These are phyloP conservation scores for Starmerella vitae DNA, from an alignment of 805 yeast species.

Conservation along the genomic window DNA sequence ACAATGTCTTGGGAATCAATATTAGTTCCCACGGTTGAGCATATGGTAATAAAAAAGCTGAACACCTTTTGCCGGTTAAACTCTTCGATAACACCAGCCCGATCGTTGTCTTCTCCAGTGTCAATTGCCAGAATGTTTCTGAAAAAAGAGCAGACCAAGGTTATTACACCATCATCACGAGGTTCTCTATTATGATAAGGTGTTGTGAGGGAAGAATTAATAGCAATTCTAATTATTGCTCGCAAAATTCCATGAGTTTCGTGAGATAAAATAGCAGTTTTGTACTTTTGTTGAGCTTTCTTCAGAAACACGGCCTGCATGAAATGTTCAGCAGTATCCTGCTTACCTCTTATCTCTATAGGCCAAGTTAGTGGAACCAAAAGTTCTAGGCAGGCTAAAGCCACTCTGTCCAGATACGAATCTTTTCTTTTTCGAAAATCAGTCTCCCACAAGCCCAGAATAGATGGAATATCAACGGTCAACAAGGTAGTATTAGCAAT, in stretches of 20 bases:
- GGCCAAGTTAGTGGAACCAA: conserved; percentile 85
- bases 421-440: conserved; percentile 14
- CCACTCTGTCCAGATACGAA: conserved; percentile 43
- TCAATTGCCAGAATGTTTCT: conserved; percentile 69
- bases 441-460: conserved; percentile 59
- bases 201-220: conserved; percentile 22
- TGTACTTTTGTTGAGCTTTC: conserved; percentile 57
- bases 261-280: conserved; percentile 47
- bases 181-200: conserved; percentile 51
- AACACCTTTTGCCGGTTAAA: conserved; percentile 63
- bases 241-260: conserved; percentile 49
- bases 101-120: conserved; percentile 60
- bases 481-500: conserved; percentile 70
- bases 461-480: conserved; percentile 55
- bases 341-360: conserved; percentile 42
- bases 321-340: conserved; percentile 41
- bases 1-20: conserved; percentile 51
- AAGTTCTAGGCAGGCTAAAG: conserved; percentile 61
- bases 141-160: conserved; percentile 57
- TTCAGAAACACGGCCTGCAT: conserved; percentile 46
- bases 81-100: conserved; percentile 43
- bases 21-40: conserved; percentile 50
- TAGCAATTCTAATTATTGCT: conserved; percentile 54
- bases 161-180: conserved; percentile 58
- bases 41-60: conserved; percentile 54